phyloP scores from a whole-genome alignment of 129 eudicot genomes.

The Heracleum sosnowskyi region DNA sequence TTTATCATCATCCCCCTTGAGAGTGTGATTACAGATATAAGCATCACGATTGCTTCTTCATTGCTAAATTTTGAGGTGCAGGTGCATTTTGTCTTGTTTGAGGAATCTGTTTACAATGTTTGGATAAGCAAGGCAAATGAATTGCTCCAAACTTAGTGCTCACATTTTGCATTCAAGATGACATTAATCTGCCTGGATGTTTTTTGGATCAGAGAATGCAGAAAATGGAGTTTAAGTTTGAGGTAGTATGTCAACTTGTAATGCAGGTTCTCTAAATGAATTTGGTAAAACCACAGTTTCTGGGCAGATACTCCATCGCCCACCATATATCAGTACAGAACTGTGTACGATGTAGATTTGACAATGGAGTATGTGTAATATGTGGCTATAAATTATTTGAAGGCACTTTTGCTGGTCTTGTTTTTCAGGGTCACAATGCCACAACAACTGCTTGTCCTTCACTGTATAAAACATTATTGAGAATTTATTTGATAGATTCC shows the following conservation, averaged over 20 bases:
- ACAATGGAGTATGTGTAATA: background rate
- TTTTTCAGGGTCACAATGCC: background rate
- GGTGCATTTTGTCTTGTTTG: constrained; percentile 79
- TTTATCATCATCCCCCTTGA: background rate
- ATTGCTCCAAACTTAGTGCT: constrained; percentile 25
- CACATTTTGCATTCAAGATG: background rate
- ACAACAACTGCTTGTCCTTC: background rate
- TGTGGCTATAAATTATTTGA: background rate
- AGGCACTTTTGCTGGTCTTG: background rate
- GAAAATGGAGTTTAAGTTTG: background rate
- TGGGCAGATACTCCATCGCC: background rate
- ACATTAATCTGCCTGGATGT: background rate
- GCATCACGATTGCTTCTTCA: background rate
- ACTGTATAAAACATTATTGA: background rate
- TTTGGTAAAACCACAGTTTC: background rate
- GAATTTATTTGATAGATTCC: too few species aligned
- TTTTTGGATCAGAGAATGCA: background rate
- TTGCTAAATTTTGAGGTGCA: constrained; percentile 20
- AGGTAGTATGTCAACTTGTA: background rate
- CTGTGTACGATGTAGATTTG: background rate
- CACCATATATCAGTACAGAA: background rate
- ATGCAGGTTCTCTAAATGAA: background rate
- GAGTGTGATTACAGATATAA: background rate
- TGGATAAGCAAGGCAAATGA: constrained; percentile 67
- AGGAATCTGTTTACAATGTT: constrained; percentile 54